A percentile compares a stretch with the other conserved stretches of the same genome.
These are phyloP conservation scores for Clonostachys rhizophaga DNA, from an alignment of 2,329 filamentous ascomycete genomes.

Conservation along the genomic window DNA sequence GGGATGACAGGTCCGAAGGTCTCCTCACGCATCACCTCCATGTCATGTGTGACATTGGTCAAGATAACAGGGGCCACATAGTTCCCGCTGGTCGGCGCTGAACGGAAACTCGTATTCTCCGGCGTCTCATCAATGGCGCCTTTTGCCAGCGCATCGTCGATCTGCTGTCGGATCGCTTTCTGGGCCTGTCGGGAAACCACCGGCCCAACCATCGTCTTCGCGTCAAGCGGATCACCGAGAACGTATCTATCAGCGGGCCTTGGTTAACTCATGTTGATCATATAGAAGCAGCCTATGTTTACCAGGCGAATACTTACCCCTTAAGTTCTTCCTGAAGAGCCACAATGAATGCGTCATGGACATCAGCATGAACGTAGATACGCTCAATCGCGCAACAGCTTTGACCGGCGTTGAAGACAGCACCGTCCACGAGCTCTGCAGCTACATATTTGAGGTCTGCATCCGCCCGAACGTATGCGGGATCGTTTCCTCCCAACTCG, in stretches of 20 bases:
- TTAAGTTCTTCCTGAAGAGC: conserved; percentile 76
- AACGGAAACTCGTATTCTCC: conserved; percentile 70
- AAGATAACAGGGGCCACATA: conserved; percentile 85
- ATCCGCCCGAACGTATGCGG: conserved; percentile 81
- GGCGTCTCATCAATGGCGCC: conserved; percentile 84
- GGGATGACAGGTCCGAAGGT: conserved; percentile 93
- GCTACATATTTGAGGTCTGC: conserved; percentile 89
- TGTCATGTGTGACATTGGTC: conserved; percentile 72
- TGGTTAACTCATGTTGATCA: too few relatives aligned
- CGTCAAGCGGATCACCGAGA: conserved; percentile 79
- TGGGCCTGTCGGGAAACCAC: conserved; percentile 80
- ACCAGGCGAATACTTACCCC: conserved; percentile 13
- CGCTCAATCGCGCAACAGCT: conserved; percentile 92
- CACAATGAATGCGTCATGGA: conserved; percentile 78
- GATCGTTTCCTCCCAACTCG: conserved; percentile 92
- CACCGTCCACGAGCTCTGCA: conserved; percentile 89
- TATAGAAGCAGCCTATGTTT: neutral
- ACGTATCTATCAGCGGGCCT: conserved; percentile 50
- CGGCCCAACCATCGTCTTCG: conserved; percentile 77
- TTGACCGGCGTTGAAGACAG: conserved; percentile 98
- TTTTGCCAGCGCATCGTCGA: conserved; percentile 76
- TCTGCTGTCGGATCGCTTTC: conserved; percentile 70
- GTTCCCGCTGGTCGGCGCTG: conserved; percentile 73
- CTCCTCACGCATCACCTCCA: conserved; percentile 89
- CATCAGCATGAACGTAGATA: conserved; percentile 80